phyloP scores from a whole-genome alignment of 345 rosid species.

The Pseudoturritis turrita region DNA sequence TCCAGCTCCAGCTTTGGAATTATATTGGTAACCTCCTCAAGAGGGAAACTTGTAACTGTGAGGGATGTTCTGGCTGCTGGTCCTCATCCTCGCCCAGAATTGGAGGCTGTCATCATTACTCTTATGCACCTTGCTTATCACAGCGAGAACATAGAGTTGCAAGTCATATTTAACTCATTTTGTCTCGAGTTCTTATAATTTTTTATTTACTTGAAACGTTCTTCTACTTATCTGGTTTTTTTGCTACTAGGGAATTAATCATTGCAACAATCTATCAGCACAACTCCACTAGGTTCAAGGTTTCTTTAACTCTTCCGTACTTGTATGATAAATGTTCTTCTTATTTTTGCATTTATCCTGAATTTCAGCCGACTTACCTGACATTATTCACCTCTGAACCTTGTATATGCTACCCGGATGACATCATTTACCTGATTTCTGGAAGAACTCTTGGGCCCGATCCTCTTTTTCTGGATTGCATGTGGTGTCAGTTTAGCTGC shows the following conservation, averaged over 20 bases:
- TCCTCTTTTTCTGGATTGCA: slow-evolving; percentile 79
- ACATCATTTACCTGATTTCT: slow-evolving; percentile 15
- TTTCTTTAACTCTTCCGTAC: slow-evolving; percentile 12
- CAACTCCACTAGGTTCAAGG: slow-evolving; percentile 85
- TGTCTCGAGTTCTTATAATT: neutral
- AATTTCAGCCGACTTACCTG: neutral
- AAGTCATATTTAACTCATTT: slow-evolving; percentile 42
- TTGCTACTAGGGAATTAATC: slow-evolving; percentile 66
- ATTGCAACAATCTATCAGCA: slow-evolving; percentile 59
- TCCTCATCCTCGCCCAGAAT: slow-evolving; percentile 55
- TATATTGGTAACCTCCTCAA: slow-evolving; percentile 52
- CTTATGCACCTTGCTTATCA: slow-evolving; percentile 88
- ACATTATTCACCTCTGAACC: neutral
- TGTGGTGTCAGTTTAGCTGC: slow-evolving; percentile 84
- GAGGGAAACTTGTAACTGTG: too few relatives aligned
- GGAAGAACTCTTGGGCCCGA: slow-evolving; percentile 74
- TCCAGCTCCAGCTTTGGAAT: slow-evolving; percentile 78
- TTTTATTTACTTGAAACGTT: neutral
- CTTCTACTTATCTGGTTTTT: slow-evolving; percentile 16
- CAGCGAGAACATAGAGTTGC: slow-evolving; percentile 76
- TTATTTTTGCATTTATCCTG: neutral
- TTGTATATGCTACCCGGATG: neutral
- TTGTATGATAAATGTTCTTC: neutral
- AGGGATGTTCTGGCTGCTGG: too few relatives aligned
- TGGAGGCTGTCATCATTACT: slow-evolving; percentile 74